Base-by-base conservation (phyloP, 495 filamentous ascomycete species). In the Tetracladium marchalianum region DNA sequence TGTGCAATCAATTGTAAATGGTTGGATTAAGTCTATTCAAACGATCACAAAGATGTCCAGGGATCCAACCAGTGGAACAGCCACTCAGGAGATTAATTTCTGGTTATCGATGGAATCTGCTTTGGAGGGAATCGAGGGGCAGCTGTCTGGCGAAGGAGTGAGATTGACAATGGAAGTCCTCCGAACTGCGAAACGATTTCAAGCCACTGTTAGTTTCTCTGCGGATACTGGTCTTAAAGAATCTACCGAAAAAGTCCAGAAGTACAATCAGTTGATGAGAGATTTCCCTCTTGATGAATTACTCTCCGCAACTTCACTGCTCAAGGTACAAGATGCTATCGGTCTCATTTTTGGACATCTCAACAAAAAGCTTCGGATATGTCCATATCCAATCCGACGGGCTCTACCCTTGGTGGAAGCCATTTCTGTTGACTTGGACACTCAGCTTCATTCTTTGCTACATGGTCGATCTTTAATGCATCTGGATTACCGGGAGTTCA, bases 21-120 rank as follows among this genome's bases (percentile, higher is more conserved):
- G 80, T 52, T 99, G 92, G 92, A 96, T 96, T 64, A 88, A 94
- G 67, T 94, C 90, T 9, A 97, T 99, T 49, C 89, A 94, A 64
- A 82, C 84, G n/a, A 90, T 96, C 58, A 97, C 92, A 11, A 92
- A 89, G 66, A 84, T 93, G 71, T 84, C 87, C 31, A 76, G 88
- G 52, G 92, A 97, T 55, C 82, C 87, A 5, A 80, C 82, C 27
- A 88, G 84, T 38, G 87, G 88, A 6, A 92, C 87, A 31, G 93
- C 92, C 10, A 87, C 83, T 15, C 93, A 96, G 61, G 92, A 99
- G 61, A 94, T 97, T 57, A 95, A 95, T 58, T 99, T 96, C 56
- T 99, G 92, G 92, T 65, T 97, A 35, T 87, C 87, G 1, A 93
- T 97, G 82, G 92, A 99, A 60, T 82, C 80, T 35, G 84, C 86